Conservation (phyloP, 805 yeast genomes). For the Kazachstania taianensis region DNA sequence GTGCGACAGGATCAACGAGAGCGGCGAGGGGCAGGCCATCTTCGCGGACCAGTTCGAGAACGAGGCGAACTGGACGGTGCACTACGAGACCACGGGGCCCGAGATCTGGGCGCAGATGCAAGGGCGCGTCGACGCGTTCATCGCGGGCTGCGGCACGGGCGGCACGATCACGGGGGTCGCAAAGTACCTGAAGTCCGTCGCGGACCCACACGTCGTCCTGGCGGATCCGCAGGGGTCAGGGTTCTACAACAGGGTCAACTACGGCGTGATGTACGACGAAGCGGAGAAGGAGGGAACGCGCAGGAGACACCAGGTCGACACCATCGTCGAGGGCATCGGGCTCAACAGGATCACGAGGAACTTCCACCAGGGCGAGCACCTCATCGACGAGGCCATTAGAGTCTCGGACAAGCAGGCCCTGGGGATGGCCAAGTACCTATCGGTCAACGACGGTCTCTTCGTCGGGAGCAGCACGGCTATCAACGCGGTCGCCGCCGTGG, state of each 20-base stretch:
- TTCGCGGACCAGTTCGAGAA: conserved; percentile 96
- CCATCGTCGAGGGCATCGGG: conserved; percentile 89
- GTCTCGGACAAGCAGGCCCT: conserved; percentile 76
- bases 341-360: conserved; percentile 78
- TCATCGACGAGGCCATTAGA: conserved; percentile 67
- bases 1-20: conserved; percentile 38
- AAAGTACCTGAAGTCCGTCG: conserved; percentile 48
- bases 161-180: conserved; percentile 95
- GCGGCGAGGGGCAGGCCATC: conserved; percentile 41
- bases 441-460: conserved; percentile 79
- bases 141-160: conserved; percentile 93
- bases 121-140: conserved; percentile 59
- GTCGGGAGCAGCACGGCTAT: conserved; percentile 91
- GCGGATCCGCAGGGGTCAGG: conserved; percentile 98
- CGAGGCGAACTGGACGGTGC: conserved; percentile 80
- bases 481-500: conserved; percentile 81
- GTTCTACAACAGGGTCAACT: conserved; percentile 69
- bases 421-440: conserved; percentile 76
- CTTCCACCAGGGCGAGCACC: conserved; percentile 58
- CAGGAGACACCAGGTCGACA: conserved; percentile 93
- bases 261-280: conserved; percentile 86
- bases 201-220: conserved; percentile 43
- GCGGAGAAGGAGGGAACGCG: conserved; percentile 90
- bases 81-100: conserved; percentile 80
- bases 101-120: conserved; percentile 74